Conservation (phyloP, 495 filamentous ascomycete genomes). For the Amniculicola lignicola region DNA sequence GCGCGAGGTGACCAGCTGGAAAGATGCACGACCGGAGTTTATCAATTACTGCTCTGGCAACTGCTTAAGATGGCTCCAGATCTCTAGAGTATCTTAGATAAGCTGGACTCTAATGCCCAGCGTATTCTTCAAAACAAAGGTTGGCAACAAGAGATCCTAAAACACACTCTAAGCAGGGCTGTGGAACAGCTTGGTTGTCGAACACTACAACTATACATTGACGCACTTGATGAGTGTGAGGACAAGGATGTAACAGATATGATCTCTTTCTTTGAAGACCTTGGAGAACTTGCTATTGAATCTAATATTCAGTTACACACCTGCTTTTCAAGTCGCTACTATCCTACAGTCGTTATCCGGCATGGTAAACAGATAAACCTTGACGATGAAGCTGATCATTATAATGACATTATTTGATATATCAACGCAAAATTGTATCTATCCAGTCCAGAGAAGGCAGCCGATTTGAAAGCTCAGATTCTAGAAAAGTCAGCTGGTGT, state of each 20-base stretch:
- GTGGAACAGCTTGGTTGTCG: background rate
- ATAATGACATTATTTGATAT: no score
- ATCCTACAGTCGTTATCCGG: no score
- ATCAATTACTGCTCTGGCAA: background rate
- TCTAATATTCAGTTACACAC: background rate
- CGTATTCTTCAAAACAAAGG: background rate
- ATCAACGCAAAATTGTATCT: no score
- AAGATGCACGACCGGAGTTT: constrained; percentile 6
- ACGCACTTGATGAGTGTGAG: constrained; percentile 23
- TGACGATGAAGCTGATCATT: no score
- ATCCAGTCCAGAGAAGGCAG: no score
- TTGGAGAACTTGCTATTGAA: background rate
- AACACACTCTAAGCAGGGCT: background rate
- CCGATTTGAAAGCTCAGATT: no score
- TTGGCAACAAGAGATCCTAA: background rate
- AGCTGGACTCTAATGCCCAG: background rate
- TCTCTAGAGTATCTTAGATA: background rate
- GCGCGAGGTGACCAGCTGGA: constrained; percentile 32
- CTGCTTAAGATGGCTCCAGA: background rate
- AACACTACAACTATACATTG: constrained; percentile 7
- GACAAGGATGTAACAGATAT: background rate
- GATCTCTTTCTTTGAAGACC: background rate
- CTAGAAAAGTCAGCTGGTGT: background rate
- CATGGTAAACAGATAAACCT: no score
- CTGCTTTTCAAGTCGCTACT: no score